Base-by-base conservation (phyloP, 108 stramenopile genomes). In the Mediolabrus comicus region DNA sequence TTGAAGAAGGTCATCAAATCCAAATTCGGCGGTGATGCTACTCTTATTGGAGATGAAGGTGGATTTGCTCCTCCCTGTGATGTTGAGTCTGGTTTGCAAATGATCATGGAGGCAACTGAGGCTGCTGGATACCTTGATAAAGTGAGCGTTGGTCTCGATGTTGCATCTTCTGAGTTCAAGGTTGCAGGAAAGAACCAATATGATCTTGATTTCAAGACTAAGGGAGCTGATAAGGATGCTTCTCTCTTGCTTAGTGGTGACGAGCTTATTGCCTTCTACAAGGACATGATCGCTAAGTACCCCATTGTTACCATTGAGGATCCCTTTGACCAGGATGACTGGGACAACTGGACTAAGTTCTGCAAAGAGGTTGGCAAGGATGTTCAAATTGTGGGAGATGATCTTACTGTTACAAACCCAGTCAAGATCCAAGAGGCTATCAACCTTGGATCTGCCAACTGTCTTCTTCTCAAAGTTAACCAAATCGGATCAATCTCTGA, bases 401-500 rank as follows among this genome's bases (percentile, higher is more conserved):
- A 99, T 71, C 90, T 99, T 60, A 97, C 97, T 34, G 97, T 98
- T 38, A 99, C 99, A 66, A 99, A 99, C 95, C 96, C 97, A 9
- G 30, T 84, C 49, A 95, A 97, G 79, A 98, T 99, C 66, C 67
- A 89, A 75, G 84, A 96, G 71, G 99, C 99, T 57, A 83, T 96
- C 57, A 92, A 95, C 22, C 80, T 89, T 65, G 89, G 89, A 63
- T 83, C 98, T 17, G 92, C 91, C 70, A 99, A 98, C 85, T 98
- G 98, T 51, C 87, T 99, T 55, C 84, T 99, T 58, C 92, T 99
- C 67, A 99, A 99, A 88, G 99, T 99, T 28, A 99, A 99, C 91
- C 99, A 99, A 85, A 99, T 99, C 69, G 99, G 99, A 71, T 92
- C 95, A 73, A 95, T 99, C 72, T 94, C 98, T 56, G 99, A 99